phyloP scores from a whole-genome alignment of 768 basidiomycete species.

The Lepiota venenata region DNA sequence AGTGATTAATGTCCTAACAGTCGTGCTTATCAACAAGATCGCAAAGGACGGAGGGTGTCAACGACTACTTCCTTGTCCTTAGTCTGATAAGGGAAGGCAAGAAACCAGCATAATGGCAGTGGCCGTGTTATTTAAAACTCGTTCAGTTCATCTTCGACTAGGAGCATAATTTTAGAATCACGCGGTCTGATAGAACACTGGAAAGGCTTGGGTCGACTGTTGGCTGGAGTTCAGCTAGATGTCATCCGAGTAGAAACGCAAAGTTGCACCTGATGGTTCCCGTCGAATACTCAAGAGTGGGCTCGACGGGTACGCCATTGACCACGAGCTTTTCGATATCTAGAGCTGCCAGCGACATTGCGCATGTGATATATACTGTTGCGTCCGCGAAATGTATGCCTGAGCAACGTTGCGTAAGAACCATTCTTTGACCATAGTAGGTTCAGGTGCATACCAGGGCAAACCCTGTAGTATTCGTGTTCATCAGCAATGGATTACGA shows the following conservation, averaged over 20 bases:
- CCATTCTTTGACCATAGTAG: constrained; percentile 5
- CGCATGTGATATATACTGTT: constrained; percentile 50
- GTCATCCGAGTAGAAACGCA: not conserved
- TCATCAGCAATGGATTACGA: constrained; percentile 1
- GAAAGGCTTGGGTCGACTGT: constrained; percentile 60
- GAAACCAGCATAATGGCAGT: no score
- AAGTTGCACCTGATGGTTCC: constrained; percentile 58
- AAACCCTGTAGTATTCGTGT: constrained; percentile 29
- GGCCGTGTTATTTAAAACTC: no score
- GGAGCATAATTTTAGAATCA: constrained; percentile 49
- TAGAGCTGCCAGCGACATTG: constrained; percentile 49
- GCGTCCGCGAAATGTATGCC: constrained; percentile 54
- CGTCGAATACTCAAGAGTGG: constrained; percentile 52
- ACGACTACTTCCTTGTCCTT: not conserved
- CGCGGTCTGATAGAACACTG: constrained; percentile 59
- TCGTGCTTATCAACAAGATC: not conserved
- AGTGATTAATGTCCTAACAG: not conserved
- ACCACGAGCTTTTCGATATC: constrained; percentile 45
- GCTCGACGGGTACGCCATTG: constrained; percentile 43
- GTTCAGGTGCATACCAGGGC: constrained; percentile 36
- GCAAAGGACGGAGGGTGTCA: not conserved
- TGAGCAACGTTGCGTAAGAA: constrained; percentile 17
- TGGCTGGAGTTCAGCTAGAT: constrained; percentile 2
- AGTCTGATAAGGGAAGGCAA: not conserved
- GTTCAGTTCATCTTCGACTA: constrained; percentile 44